phyloP scores from a whole-genome alignment of 331 rosid species.

The Cydonia oblonga region DNA sequence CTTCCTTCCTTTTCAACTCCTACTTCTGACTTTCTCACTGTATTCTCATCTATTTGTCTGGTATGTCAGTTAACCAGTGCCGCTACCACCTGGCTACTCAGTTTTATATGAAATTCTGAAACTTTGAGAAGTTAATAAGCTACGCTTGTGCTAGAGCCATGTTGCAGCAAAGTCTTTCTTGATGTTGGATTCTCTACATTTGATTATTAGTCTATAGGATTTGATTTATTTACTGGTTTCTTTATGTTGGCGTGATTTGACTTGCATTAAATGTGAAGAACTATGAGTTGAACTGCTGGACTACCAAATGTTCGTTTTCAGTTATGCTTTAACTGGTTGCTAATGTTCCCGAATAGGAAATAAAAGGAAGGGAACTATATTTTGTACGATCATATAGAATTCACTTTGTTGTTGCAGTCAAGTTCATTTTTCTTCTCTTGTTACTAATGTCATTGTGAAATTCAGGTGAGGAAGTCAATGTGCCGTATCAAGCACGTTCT shows the following conservation, averaged over 20 bases:
- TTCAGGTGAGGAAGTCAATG: constrained; percentile 89
- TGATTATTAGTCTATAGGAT: neutral
- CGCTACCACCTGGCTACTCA: neutral
- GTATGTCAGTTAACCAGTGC: neutral
- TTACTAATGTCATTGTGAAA: constrained; percentile 14
- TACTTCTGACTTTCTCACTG: neutral
- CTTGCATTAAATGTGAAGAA: neutral
- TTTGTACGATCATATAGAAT: neutral
- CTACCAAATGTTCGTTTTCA: neutral
- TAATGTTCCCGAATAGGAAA: neutral
- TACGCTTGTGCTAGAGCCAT: neutral
- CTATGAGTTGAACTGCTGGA: neutral
- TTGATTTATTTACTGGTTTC: neutral
- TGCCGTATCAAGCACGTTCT: constrained; percentile 89
- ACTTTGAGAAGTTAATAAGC: neutral
- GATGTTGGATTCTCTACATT: neutral
- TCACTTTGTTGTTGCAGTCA: neutral
- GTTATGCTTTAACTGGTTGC: neutral
- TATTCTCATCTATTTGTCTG: neutral
- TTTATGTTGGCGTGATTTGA: neutral
- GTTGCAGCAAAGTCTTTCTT: neutral
- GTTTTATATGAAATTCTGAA: neutral
- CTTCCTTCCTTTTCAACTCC: neutral
- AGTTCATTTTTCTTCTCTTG: neutral
- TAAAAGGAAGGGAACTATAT: too few relatives aligned